Conservation (phyloP, 768 basidiomycete species). For the Phlebiopsis flavidoalba region DNA sequence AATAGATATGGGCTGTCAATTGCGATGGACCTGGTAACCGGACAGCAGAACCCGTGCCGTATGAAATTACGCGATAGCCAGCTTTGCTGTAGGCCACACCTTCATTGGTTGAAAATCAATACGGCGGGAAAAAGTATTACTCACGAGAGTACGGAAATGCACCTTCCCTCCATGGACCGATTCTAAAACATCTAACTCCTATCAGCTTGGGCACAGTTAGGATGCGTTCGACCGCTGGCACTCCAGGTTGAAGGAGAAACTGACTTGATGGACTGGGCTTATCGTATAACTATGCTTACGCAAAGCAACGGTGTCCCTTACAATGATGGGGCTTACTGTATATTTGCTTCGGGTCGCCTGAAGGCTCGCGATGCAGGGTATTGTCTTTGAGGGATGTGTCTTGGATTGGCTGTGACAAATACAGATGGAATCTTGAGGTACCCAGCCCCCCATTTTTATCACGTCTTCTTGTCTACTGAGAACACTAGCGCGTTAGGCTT, state of each 20-base stretch:
- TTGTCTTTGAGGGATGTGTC: no score
- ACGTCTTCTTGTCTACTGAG: no score
- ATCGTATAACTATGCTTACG: no score
- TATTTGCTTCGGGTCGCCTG: constrained; percentile 4
- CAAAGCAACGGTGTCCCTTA: constrained; percentile 93
- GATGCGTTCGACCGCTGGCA: no score
- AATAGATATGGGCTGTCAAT: constrained; percentile 97
- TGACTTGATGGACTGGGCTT: no score
- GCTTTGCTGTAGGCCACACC: constrained; percentile 58
- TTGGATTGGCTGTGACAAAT: no score
- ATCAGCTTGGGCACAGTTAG: neutral
- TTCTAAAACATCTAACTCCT: constrained; percentile 60
- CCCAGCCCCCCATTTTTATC: no score
- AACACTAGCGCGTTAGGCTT: no score
- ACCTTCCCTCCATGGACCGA: constrained; percentile 97
- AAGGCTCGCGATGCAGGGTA: no score
- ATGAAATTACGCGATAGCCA: constrained; percentile 87
- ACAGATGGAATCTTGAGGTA: no score
- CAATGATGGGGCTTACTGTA: no score
- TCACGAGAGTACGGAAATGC: constrained; percentile 85
- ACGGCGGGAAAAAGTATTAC: constrained; percentile 30
- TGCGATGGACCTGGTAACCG: constrained; percentile 91
- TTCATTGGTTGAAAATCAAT: neutral
- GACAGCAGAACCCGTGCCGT: constrained; percentile 95
- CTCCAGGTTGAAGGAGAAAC: no score